phyloP scores from a whole-genome alignment of 768 basidiomycete species.

The Pisolithus microcarpus region DNA sequence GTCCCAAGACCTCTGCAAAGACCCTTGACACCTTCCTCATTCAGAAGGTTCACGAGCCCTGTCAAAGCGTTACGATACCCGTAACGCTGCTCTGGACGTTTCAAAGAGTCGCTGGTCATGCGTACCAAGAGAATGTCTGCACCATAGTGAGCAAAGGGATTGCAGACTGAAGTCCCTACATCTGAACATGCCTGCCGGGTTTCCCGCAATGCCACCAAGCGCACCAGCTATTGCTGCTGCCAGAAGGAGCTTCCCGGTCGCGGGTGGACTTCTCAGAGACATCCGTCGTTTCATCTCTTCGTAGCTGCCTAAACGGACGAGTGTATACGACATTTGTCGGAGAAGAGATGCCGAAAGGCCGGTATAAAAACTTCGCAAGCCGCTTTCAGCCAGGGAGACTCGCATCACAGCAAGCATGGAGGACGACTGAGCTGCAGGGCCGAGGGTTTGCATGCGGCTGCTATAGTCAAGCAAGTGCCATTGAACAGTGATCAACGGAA shows the following conservation, averaged over 20 bases:
- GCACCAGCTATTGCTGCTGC: conserved; percentile 71
- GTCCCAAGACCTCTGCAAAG: conserved; percentile 70
- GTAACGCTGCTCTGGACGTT: conserved; percentile 67
- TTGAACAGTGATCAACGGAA: conserved; percentile 2
- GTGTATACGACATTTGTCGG: conserved; percentile 88
- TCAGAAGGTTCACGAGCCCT: conserved; percentile 60
- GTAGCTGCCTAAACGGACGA: conserved; percentile 77
- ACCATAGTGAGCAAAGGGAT: neutral
- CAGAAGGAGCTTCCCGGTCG: conserved; percentile 46
- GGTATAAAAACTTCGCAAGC: conserved; percentile 69
- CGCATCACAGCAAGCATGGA: conserved; percentile 63
- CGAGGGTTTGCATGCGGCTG: conserved; percentile 78
- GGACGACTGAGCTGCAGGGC: conserved; percentile 43
- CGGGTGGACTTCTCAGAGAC: conserved; percentile 44
- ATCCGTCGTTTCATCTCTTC: conserved; percentile 65
- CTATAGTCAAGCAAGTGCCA: conserved; percentile 1
- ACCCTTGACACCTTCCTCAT: conserved; percentile 62
- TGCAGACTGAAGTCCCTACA: neutral
- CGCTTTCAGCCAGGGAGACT: conserved; percentile 56
- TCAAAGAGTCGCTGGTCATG: conserved; percentile 82
- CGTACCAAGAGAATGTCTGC: conserved; percentile 68
- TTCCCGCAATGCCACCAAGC: conserved; percentile 77
- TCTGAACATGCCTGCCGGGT: conserved; percentile 56
- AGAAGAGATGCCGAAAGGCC: conserved; percentile 78
- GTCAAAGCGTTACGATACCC: conserved; percentile 73